Conservation (phyloP, 176 grass and related monocot species). For the Alloteropsis semialata region DNA sequence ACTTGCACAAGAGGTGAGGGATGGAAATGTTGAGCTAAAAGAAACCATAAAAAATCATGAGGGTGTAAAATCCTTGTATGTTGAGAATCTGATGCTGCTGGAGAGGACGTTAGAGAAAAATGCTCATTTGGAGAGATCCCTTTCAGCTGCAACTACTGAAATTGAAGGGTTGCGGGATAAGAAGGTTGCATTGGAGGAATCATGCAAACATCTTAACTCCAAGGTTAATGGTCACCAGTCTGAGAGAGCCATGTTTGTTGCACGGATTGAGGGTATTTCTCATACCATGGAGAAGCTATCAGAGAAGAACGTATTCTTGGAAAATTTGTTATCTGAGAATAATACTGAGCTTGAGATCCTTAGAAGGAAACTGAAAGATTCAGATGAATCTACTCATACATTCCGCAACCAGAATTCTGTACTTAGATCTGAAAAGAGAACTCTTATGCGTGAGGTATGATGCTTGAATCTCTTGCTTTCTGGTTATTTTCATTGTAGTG, state of each 20-base stretch:
- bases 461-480: slow-evolving; percentile 18
- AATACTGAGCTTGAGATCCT: slow-evolving; percentile 63
- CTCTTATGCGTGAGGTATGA: slow-evolving; percentile 71
- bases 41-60: slow-evolving; percentile 77
- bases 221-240: slow-evolving; percentile 49
- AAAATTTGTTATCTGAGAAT: slow-evolving; percentile 73
- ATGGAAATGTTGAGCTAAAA: slow-evolving; percentile 82
- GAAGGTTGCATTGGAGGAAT: slow-evolving; percentile 59
- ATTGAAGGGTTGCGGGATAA: slow-evolving; percentile 53
- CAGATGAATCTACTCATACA: slow-evolving; percentile 53
- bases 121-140: slow-evolving; percentile 55
- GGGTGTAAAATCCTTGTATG: slow-evolving; percentile 48
- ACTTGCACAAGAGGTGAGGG: slow-evolving; percentile 67
- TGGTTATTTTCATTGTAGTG: background rate
- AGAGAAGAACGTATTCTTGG: slow-evolving; percentile 68
- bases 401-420: slow-evolving; percentile 65
- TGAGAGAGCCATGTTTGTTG: slow-evolving; percentile 61
- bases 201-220: slow-evolving; percentile 52
- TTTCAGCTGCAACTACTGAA: slow-evolving; percentile 61
- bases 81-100: slow-evolving; percentile 73
- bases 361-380: slow-evolving; percentile 57
- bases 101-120: slow-evolving; percentile 79
- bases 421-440: slow-evolving; percentile 62
- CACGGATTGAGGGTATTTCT: slow-evolving; percentile 63
- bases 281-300: slow-evolving; percentile 76